Evolutionary conservation across 306 rosid genomes (phyloP), one percentile per base, ranked within the genome.

Genomic region (Castanospermum australe): DNA sequence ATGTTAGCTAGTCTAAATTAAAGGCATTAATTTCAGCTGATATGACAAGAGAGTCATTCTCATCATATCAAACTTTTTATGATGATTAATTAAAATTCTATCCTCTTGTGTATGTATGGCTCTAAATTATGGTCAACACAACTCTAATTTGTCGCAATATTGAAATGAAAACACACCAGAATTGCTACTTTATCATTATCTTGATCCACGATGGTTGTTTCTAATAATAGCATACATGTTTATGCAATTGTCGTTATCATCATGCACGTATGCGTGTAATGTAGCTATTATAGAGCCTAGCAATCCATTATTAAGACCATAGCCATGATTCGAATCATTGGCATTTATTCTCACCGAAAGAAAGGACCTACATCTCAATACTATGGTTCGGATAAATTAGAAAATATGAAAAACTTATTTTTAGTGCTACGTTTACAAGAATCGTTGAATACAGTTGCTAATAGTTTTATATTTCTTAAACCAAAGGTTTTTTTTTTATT

Each of bases 221-320:
- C 57, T 24, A 50, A 62, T 79, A 60, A 60, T 79, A 71, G 65
- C 65, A 61, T 79, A 3, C 65, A 48, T 79, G 72, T 62, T 41
- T 73, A 52, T 5, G 48, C 75, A 52, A 45, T 64, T 44, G 86
- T 72, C 84, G 32, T 57, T 56, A 67, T 77, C 83, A 65, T 64
- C 35, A 13, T 83, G 79, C 86, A 83, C 78, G 80, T 65, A 44
- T 65, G 78, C n/a, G 10, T 57, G 73, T 38, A 68, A 68, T 21
- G 63, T 67, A 56, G 64, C 48, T 69, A 41, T 68, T 8, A 45
- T 61, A 6, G 12, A 12, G n/a, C n/a, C n/a, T 59, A 45, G 12
- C 42, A 9, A 47, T 60, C 78, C 24, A 36, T 54, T 35, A 39
- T 39, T 35, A 55, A 12, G 60, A 69, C 50, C 69, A 44, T 33